phyloP scores from a whole-genome alignment of 257 asterid species.

The Solanum tacnaense region DNA sequence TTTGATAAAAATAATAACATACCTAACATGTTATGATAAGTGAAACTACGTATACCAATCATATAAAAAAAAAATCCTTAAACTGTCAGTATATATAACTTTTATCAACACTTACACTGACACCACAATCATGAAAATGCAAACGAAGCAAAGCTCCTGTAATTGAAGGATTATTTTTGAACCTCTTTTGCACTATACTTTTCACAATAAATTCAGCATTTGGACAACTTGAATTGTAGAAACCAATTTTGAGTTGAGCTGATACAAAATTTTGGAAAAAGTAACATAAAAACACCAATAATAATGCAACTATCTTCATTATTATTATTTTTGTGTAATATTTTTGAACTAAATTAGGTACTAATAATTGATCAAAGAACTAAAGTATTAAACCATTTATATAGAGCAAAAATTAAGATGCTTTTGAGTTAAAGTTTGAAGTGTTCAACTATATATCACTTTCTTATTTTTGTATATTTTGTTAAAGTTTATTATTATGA shows the following conservation, averaged over 20 bases:
- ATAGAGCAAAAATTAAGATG: not conserved
- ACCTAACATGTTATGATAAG: not conserved
- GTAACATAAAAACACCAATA: slow-evolving; percentile 6
- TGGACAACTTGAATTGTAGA: slow-evolving; percentile 44
- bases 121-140: slow-evolving; percentile 85
- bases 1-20: not conserved
- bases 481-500: not conserved
- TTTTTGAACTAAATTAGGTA: not conserved
- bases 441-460: not conserved
- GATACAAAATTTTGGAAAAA: slow-evolving; percentile 14
- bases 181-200: slow-evolving; percentile 32
- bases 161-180: slow-evolving; percentile 39
- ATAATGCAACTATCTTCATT: slow-evolving; percentile 17
- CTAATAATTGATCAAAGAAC: not conserved
- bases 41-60: not conserved
- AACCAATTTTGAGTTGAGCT: slow-evolving; percentile 49
- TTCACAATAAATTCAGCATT: slow-evolving; percentile 42
- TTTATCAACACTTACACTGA: slow-evolving; percentile 20
- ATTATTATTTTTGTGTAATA: not conserved
- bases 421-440: not conserved
- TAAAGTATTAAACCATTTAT: not conserved
- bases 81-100: not conserved
- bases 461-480: not conserved
- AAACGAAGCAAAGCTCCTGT: slow-evolving; percentile 73
- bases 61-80: not conserved